Conservation (phyloP, 2,329 filamentous ascomycete species). For the Onygenales sp. region DNA sequence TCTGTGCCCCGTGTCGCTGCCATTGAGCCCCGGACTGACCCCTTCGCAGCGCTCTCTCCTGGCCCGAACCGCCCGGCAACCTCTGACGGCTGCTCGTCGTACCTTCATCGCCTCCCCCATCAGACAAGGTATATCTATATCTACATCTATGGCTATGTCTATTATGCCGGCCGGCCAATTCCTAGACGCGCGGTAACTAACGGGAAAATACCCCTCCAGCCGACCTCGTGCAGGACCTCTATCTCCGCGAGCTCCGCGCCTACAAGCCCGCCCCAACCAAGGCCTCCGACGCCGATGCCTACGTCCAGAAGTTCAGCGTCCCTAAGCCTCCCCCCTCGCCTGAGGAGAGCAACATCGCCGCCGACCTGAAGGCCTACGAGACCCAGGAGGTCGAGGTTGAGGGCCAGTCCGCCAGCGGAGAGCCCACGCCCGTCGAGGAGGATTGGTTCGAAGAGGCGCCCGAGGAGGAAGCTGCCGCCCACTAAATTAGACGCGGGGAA, state of each 20-base stretch:
- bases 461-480: slow-evolving; percentile 36
- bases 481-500: slow-evolving; percentile 20
- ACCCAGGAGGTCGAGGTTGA: slow-evolving; percentile 88
- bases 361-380: slow-evolving; percentile 91
- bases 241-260: slow-evolving; percentile 88
- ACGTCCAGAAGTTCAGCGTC: slow-evolving; percentile 76
- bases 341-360: slow-evolving; percentile 88
- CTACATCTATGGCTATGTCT: slow-evolving; percentile 14
- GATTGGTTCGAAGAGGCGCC: slow-evolving; percentile 78
- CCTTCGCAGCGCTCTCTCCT: slow-evolving; percentile 48
- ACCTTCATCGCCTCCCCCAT: slow-evolving; percentile 54
- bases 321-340: slow-evolving; percentile 79
- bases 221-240: slow-evolving; percentile 96
- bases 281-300: slow-evolving; percentile 75
- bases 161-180: neutral
- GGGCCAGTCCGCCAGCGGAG: slow-evolving; percentile 60
- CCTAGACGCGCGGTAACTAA: neutral
- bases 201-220: slow-evolving; percentile 45
- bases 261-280: slow-evolving; percentile 85
- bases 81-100: slow-evolving; percentile 47
- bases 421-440: slow-evolving; percentile 53
- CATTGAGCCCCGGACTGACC: slow-evolving; percentile 14
- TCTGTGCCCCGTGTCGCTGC: slow-evolving; percentile 2
- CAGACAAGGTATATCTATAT: slow-evolving; percentile 51
- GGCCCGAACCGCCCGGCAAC: slow-evolving; percentile 51